Conservation (phyloP, 768 basidiomycete genomes). For the Butyriboletus loyo region DNA sequence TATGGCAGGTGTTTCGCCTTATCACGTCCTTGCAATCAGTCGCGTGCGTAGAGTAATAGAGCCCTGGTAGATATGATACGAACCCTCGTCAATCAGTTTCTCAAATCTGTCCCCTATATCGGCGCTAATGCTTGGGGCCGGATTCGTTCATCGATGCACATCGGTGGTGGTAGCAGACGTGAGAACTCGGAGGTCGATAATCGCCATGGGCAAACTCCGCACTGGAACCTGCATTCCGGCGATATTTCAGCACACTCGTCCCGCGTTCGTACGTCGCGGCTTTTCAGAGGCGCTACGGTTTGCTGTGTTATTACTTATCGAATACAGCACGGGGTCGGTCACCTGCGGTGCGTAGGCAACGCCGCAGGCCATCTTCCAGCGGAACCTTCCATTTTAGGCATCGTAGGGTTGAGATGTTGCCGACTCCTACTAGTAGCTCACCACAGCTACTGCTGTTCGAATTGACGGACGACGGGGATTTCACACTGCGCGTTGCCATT, state of each 20-base stretch:
- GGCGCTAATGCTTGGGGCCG: constrained; percentile 2
- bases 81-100: not conserved
- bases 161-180: not conserved
- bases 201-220: constrained; percentile 13
- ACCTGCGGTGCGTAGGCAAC: constrained; percentile 15
- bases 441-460: no score
- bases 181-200: constrained; percentile 5
- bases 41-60: not conserved
- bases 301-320: constrained; percentile 9
- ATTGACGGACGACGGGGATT: constrained; percentile 6
- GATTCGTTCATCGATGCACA: not conserved
- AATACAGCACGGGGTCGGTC: constrained; percentile 6
- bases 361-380: not conserved
- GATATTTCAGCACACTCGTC: not conserved
- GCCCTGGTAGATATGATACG: not conserved
- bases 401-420: not conserved
- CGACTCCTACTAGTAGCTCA: no score
- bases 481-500: not conserved
- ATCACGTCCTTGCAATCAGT: not conserved
- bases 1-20: not conserved
- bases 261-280: not conserved
- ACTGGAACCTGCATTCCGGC: constrained; percentile 6
- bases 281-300: constrained; percentile 9
- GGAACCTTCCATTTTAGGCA: constrained; percentile 11
- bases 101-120: constrained; percentile 4